A percentile compares a stretch with the other conserved stretches of the same genome.
Conservation (phyloP, 495 filamentous ascomycete species). For the Aspergillus ellipticus region DNA sequence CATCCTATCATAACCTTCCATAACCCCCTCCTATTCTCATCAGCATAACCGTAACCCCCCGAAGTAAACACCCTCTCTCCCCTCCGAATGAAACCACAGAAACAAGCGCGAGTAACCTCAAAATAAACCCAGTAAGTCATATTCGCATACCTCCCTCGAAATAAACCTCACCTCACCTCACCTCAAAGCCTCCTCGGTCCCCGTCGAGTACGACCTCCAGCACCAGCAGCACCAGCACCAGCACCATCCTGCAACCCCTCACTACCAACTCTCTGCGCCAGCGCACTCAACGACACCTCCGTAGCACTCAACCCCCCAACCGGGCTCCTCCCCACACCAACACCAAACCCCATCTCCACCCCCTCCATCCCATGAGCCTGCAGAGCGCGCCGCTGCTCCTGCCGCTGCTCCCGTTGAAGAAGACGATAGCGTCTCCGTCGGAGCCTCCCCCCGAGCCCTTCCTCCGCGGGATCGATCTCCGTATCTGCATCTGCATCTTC, state of each 20-base stretch:
- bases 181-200: not conserved
- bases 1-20: too few relatives aligned
- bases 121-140: too few relatives aligned
- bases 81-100: too few relatives aligned
- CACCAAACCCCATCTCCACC: not conserved
- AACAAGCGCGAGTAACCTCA: too few relatives aligned
- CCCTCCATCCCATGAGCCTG: not conserved
- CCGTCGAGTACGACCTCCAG: not conserved
- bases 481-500: not conserved
- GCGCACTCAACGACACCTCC: conserved; percentile 1
- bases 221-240: not conserved
- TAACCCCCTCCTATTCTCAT: too few relatives aligned
- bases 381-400: not conserved
- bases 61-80: too few relatives aligned
- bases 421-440: not conserved
- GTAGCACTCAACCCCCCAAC: conserved; percentile 4
- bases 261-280: not conserved
- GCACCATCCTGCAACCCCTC: not conserved
- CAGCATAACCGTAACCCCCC: too few relatives aligned
- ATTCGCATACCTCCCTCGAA: too few relatives aligned
- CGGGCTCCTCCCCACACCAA: not conserved
- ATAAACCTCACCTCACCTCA: too few relatives aligned
- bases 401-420: not conserved
- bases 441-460: not conserved
- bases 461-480: not conserved